Evolutionary conservation across 352 stramenopile species (phyloP).

Genomic region (Pilasporangium apinafurcum): DNA sequence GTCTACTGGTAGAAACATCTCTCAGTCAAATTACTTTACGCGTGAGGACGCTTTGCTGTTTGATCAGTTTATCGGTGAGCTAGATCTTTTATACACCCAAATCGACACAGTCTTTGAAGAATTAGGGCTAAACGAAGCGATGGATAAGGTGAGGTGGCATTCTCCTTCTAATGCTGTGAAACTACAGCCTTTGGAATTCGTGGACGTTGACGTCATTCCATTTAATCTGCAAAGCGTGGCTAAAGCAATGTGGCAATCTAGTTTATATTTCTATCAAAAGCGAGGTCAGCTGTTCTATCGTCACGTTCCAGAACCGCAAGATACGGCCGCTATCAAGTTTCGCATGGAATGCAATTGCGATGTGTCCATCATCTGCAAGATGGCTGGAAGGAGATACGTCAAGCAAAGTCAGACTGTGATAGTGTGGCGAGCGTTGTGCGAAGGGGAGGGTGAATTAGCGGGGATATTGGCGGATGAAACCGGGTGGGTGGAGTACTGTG

Average conservation of each 20-base stretch:
- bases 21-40: too few relatives aligned
- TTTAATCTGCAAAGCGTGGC: conserved; percentile 2
- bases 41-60: too few relatives aligned
- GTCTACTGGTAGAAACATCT: conserved; percentile 7
- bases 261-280: conserved; percentile 1
- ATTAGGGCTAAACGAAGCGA: neutral
- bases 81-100: too few relatives aligned
- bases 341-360: conserved; percentile 4
- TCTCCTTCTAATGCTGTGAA: too few relatives aligned
- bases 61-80: too few relatives aligned
- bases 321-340: conserved; percentile 2
- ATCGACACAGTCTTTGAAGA: too few relatives aligned
- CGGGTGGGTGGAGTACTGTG: conserved; percentile 2
- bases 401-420: conserved; percentile 11
- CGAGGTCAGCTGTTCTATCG: conserved; percentile 1
- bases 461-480: conserved; percentile 5
- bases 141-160: too few relatives aligned
- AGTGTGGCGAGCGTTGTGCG: conserved; percentile 4
- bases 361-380: conserved; percentile 2
- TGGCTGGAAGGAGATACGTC: conserved; percentile 5
- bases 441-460: neutral
- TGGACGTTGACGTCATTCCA: conserved; percentile 1
- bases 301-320: neutral
- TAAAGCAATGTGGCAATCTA: conserved; percentile 1
- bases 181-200: too few relatives aligned